Evolutionary conservation across 768 basidiomycete species (phyloP).

Genomic region (Rhodotorula toruloides): DNA sequence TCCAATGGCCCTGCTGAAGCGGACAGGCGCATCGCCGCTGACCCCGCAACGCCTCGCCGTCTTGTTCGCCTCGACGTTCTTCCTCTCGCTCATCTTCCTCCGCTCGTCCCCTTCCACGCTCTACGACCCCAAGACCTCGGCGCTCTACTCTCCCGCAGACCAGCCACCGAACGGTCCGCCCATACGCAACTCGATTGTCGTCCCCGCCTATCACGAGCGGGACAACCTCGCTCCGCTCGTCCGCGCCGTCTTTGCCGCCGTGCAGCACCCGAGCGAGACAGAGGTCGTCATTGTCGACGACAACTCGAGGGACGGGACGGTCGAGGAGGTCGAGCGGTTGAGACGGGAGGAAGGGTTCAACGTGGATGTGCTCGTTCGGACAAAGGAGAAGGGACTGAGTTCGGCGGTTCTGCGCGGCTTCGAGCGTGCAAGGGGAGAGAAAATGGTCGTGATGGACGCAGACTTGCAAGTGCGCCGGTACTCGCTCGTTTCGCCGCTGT

Average conservation of each 20-base stretch:
- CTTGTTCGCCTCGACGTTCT: constrained; percentile 12
- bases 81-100: constrained; percentile 24
- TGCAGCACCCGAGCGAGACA: constrained; percentile 19
- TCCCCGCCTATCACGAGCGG: constrained; percentile 43
- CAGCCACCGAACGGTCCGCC: not conserved
- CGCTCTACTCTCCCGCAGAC: constrained; percentile 14
- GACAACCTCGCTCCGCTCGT: constrained; percentile 41
- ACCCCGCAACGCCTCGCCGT: not conserved
- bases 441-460: constrained; percentile 43
- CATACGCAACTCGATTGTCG: constrained; percentile 38
- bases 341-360: constrained; percentile 37
- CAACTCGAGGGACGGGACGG: constrained; percentile 40
- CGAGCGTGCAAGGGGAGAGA: constrained; percentile 36
- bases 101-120: constrained; percentile 12
- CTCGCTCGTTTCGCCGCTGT: no score
- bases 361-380: constrained; percentile 39
- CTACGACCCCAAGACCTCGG: constrained; percentile 17
- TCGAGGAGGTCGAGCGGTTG: constrained; percentile 34
- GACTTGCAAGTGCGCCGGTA: constrained; percentile 39
- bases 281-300: constrained; percentile 44
- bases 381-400: constrained; percentile 40
- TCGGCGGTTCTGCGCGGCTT: constrained; percentile 43
- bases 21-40: not conserved
- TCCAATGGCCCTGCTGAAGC: no score
- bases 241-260: constrained; percentile 31